Evolutionary conservation across 2,329 filamentous ascomycete genomes (phyloP).

Genomic region (Pseudogymnoascus sp.): DNA sequence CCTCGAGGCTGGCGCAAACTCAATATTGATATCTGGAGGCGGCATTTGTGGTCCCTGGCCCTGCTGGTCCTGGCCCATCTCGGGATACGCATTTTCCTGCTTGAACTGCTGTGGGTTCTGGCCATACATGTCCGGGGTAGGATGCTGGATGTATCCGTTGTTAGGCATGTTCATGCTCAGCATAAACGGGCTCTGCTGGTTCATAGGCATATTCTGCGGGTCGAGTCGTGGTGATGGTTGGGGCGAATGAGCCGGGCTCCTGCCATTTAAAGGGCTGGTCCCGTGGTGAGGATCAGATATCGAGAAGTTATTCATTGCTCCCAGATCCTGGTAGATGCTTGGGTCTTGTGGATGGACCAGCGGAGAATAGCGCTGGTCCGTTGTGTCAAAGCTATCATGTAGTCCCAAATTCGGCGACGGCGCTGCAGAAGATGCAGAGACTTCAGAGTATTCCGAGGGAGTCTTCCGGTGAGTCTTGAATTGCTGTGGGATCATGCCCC

Average conservation of each 20-base stretch:
- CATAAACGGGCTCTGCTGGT: slow-evolving; percentile 31
- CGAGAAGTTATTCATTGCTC: slow-evolving; percentile 71
- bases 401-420: slow-evolving; percentile 75
- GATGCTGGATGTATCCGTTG: slow-evolving; percentile 21
- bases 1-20: slow-evolving; percentile 70
- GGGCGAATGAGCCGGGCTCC: slow-evolving; percentile 70
- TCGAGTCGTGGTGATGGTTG: slow-evolving; percentile 56
- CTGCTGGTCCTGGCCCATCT: slow-evolving; percentile 40
- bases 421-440: slow-evolving; percentile 76
- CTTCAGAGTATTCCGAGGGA: slow-evolving; percentile 87
- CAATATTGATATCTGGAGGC: slow-evolving; percentile 90
- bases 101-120: slow-evolving; percentile 39
- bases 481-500: slow-evolving; percentile 43
- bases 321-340: slow-evolving; percentile 65
- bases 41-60: slow-evolving; percentile 64
- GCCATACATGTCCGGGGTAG: slow-evolving; percentile 40
- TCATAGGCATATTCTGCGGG: slow-evolving; percentile 45
- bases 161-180: slow-evolving; percentile 35
- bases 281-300: slow-evolving; percentile 57
- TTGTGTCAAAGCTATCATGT: slow-evolving; percentile 70
- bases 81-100: slow-evolving; percentile 38
- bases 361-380: slow-evolving; percentile 66
- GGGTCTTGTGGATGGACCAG: slow-evolving; percentile 67
- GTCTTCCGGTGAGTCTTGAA: slow-evolving; percentile 78
- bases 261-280: slow-evolving; percentile 58